phyloP scores from a whole-genome alignment of 257 asterid genomes.

The Solanum neorickii region DNA sequence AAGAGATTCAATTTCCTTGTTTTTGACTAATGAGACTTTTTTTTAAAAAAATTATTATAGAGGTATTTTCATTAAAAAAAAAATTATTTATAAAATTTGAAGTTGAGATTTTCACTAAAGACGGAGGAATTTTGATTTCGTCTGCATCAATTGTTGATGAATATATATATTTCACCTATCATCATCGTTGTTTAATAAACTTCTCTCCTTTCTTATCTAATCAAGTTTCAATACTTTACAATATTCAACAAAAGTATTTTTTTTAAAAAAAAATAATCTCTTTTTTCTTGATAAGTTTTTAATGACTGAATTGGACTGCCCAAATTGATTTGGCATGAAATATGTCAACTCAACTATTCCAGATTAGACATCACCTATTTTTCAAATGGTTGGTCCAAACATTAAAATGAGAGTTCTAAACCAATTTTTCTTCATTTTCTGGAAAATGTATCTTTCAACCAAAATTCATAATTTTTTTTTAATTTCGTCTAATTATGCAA shows the following conservation, averaged over 20 bases:
- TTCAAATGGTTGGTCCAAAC: not conserved
- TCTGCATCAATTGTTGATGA: no score
- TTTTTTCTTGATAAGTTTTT: no score
- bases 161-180: no score
- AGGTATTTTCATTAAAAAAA: not conserved
- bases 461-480: not conserved
- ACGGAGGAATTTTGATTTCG: not conserved
- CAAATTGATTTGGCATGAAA: not conserved
- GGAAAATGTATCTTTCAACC: not conserved
- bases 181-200: no score
- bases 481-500: not conserved
- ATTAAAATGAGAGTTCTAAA: not conserved
- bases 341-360: not conserved
- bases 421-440: not conserved
- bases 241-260: no score
- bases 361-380: not conserved
- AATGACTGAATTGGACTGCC: no score
- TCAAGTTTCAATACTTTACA: rapidly evolving
- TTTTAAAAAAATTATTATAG: not conserved
- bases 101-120: no score
- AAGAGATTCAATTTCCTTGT: not conserved
- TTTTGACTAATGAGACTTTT: no score
- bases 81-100: no score
- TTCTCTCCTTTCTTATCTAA: no score
- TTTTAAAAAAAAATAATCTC: no score